Evolutionary conservation across 768 basidiomycete species (phyloP), one percentile per base, ranked within the genome.

Genomic region (Grammothele lineata): DNA sequence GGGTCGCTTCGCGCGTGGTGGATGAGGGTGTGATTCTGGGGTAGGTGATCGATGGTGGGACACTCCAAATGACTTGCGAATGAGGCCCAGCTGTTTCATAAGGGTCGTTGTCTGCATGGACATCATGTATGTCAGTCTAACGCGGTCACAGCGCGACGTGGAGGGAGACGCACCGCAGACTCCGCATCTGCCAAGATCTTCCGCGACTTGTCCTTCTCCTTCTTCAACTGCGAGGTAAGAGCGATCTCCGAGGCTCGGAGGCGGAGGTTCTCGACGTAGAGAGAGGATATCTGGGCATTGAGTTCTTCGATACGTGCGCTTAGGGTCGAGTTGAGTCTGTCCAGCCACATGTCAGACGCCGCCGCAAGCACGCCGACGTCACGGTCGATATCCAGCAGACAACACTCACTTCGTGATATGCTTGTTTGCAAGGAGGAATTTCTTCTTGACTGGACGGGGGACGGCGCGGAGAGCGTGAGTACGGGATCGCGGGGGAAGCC

Each of bases 401-500:
- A 10, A 26, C 27, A 64, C 77, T 32, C 57, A 90, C 88, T 91
- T 92, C 21, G 89, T 90, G 62, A 92, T 92, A 68, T 91, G 89
- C 67, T 90, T 91, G 70, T 92, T 92, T 48, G 88, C 87, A 50
- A 90, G 82, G 18, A 92, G 74, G 59, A 90, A 91, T 70, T 89
- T 91, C 81, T 88, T 89, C 82, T 91, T 91, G 74, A 91, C 89
- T 92, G 62, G 35, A 45, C 17, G 22, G 43, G 17, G 14, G 10
- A 30, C 42, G 32, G 44, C 33, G 58, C 57, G 35, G n/a, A 14
- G 27, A 30, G 35, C 12, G 35, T 62, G 49, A 60, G 56, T 48
- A 51, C 60, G 53, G 63, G 62, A 47, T 36, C n/a, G 40, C 36
- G 57, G 53, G 46, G 55, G 50, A 39, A 19, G 33, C 32, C 19